Conservation (phyloP, 2,329 filamentous ascomycete genomes). For the Penicillium thymicola region DNA sequence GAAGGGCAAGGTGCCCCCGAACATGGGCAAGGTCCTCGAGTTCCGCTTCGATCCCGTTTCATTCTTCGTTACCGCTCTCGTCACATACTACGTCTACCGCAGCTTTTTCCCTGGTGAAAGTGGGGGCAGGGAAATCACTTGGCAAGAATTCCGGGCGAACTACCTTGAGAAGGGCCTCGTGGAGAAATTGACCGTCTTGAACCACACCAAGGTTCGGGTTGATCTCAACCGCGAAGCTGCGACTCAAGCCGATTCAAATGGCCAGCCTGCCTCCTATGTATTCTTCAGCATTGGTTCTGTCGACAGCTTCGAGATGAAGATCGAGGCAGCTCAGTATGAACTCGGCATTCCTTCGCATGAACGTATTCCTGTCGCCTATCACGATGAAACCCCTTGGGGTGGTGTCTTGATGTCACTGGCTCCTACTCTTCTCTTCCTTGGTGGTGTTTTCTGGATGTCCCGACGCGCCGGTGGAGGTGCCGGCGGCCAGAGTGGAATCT, state of each 20-base stretch:
- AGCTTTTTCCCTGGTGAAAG: conserved; percentile 65
- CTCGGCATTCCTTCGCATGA: conserved; percentile 82
- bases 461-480: conserved; percentile 68
- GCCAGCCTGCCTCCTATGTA: conserved; percentile 71
- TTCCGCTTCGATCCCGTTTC: conserved; percentile 55
- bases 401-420: conserved; percentile 75
- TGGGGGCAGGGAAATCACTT: conserved; percentile 78
- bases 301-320: conserved; percentile 82
- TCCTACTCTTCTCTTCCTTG: conserved; percentile 82
- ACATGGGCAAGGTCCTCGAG: conserved; percentile 41
- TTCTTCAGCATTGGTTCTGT: conserved; percentile 95
- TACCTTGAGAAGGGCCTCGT: conserved; percentile 96
- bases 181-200: conserved; percentile 81
- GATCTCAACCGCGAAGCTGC: conserved; percentile 74
- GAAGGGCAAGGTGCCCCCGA: conserved; percentile 27
- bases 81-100: conserved; percentile 62
- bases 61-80: conserved; percentile 56
- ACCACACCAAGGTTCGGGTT: conserved; percentile 74
- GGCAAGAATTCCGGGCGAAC: conserved; percentile 91
- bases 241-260: conserved; percentile 66
- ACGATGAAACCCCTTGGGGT: conserved; percentile 69
- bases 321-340: conserved; percentile 85
- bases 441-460: conserved; percentile 74
- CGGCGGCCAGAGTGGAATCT: conserved; percentile 71
- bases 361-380: conserved; percentile 88